Conservation (phyloP, 2,329 filamentous ascomycete species). For the Akanthomyces lecanii region DNA sequence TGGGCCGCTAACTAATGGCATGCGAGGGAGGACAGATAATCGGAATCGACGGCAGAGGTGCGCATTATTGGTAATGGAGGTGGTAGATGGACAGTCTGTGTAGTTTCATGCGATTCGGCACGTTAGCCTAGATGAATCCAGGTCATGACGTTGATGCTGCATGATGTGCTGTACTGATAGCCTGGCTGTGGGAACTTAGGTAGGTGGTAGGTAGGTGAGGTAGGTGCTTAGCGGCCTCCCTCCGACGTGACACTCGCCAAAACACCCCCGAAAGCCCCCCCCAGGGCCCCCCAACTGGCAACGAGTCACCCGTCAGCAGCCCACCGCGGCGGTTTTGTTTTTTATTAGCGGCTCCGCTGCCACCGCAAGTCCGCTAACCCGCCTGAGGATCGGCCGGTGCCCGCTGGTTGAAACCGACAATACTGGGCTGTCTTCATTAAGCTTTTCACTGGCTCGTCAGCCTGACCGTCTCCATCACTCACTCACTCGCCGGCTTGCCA, state of each 20-base stretch:
- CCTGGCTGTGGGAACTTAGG: no score
- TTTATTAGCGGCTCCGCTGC: constrained; percentile 3
- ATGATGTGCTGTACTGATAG: no score
- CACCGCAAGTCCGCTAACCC: constrained; percentile 11
- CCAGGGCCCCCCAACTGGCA: not conserved
- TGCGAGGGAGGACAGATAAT: not conserved
- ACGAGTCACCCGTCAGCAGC: not conserved
- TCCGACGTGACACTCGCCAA: no score
- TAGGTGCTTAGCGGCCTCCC: no score
- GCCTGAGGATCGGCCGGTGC: not conserved
- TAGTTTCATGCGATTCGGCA: not conserved
- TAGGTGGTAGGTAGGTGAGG: no score
- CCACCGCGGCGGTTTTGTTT: not conserved
- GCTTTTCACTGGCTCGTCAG: not conserved
- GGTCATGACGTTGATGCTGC: no score
- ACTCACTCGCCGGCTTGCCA: not conserved
- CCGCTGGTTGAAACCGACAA: not conserved
- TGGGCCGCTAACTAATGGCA: not conserved
- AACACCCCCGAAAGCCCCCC: not conserved
- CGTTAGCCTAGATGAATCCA: not conserved
- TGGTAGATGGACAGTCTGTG: not conserved
- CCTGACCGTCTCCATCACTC: not conserved
- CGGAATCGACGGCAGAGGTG: not conserved
- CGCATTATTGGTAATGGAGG: not conserved
- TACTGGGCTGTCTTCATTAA: not conserved